Conservation (phyloP, 2,329 filamentous ascomycete genomes). For the Arthroderma sp. region DNA sequence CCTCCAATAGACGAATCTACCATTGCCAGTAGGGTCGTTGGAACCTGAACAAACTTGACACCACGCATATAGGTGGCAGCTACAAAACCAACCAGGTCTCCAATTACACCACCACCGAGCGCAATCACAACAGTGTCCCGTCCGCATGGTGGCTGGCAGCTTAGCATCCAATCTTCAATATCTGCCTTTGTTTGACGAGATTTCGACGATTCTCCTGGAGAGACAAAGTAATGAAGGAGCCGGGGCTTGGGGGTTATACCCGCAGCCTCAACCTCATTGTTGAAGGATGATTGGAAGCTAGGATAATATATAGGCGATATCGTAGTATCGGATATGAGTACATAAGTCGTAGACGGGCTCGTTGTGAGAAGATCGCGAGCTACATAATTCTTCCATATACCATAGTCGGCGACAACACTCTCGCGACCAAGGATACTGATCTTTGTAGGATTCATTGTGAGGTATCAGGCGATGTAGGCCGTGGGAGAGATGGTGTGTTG, state of each 20-base stretch:
- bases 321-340: slow-evolving; percentile 94
- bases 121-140: slow-evolving; percentile 91
- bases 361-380: slow-evolving; percentile 66
- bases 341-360: slow-evolving; percentile 76
- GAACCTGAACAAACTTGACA: slow-evolving; percentile 89
- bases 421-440: slow-evolving; percentile 81
- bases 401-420: slow-evolving; percentile 82
- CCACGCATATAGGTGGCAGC: slow-evolving; percentile 98
- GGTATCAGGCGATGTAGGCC: too few species aligned
- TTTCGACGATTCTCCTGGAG: slow-evolving; percentile 88
- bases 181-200: slow-evolving; percentile 84
- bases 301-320: slow-evolving; percentile 68
- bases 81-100: slow-evolving; percentile 94
- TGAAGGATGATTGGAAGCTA: slow-evolving; percentile 57
- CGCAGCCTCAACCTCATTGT: slow-evolving; percentile 33
- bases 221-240: slow-evolving; percentile 72
- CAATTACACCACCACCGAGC: slow-evolving; percentile 89
- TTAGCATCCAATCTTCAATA: slow-evolving; percentile 95
- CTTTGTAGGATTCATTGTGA: slow-evolving; percentile 35
- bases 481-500: too few species aligned
- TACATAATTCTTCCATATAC: slow-evolving; percentile 74
- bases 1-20: slow-evolving; percentile 97
- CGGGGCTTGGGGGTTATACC: slow-evolving; percentile 42
- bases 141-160: slow-evolving; percentile 68
- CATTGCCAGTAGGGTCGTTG: slow-evolving; percentile 89